Evolutionary conservation across 1,284 basidiomycete species (phyloP).

Genomic region (Xerocomus nothofagi): DNA sequence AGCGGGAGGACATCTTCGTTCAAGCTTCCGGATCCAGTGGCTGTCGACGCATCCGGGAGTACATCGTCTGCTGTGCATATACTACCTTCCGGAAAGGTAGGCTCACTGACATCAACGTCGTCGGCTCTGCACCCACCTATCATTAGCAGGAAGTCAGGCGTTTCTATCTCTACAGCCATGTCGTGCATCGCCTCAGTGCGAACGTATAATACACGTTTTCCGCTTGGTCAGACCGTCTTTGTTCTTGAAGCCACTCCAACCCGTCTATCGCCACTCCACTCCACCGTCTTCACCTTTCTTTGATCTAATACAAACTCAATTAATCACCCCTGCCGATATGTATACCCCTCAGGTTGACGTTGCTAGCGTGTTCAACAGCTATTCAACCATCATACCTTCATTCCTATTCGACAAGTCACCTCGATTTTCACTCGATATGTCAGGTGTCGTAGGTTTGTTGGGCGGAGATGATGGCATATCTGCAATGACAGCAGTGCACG

Average conservation of each 20-base stretch:
- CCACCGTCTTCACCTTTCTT: too few species aligned
- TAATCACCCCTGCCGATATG: not conserved
- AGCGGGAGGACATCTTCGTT: too few species aligned
- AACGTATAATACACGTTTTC: not conserved
- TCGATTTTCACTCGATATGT: conserved; percentile 11
- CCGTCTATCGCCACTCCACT: too few species aligned
- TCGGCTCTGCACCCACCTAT: too few species aligned
- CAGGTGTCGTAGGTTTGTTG: conserved; percentile 13
- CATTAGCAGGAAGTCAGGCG: too few species aligned
- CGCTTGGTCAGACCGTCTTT: not conserved
- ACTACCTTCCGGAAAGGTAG: too few species aligned
- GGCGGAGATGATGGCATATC: conserved; percentile 30
- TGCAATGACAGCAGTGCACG: conserved; percentile 24
- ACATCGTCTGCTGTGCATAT: too few species aligned
- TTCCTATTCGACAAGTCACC: not conserved
- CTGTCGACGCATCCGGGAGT: too few species aligned
- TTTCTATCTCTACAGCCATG: too few species aligned
- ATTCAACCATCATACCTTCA: not conserved
- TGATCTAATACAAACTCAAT: not conserved
- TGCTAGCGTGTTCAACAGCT: not conserved
- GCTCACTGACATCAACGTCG: too few species aligned
- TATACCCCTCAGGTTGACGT: not conserved
- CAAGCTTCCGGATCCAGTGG: too few species aligned
- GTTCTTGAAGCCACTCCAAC: too few species aligned
- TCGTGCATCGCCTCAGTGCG: not conserved